phyloP scores from a whole-genome alignment of 768 basidiomycete genomes.

The Pleurotus djamor region DNA sequence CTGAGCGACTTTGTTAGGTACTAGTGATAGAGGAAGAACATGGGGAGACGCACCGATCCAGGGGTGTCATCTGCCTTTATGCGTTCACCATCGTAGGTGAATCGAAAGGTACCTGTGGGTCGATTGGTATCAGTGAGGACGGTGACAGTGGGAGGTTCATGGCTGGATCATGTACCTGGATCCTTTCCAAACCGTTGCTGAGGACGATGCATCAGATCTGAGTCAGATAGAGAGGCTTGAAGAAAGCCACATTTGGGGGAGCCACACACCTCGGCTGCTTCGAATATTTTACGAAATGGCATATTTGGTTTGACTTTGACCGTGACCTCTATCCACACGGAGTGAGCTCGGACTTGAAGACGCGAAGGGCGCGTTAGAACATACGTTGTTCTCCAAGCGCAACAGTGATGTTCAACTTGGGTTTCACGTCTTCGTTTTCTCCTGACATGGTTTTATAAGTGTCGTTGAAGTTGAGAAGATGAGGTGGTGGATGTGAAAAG shows the following conservation, averaged over 20 bases:
- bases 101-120: constrained; percentile 57
- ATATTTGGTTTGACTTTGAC: constrained; percentile 67
- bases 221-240: neutral
- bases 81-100: constrained; percentile 53
- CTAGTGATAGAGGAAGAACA: neutral
- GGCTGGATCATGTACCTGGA: constrained; percentile 31
- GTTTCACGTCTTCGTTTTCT: no score
- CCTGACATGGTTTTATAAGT: no score
- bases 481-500: no score
- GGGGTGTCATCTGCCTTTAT: constrained; percentile 50
- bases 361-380: neutral
- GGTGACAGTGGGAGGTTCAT: no score
- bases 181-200: constrained; percentile 63
- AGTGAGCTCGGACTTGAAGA: neutral
- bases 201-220: constrained; percentile 2
- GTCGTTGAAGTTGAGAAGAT: no score
- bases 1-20: constrained; percentile 23
- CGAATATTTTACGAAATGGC: constrained; percentile 65
- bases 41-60: constrained; percentile 36
- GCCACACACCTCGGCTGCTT: constrained; percentile 57
- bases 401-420: constrained; percentile 43
- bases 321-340: constrained; percentile 45
- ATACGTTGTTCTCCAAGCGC: constrained; percentile 52
- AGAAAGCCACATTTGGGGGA: neutral
- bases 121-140: neutral